Conservation (phyloP, 164 flowering plant genomes). For the Sedum album region DNA sequence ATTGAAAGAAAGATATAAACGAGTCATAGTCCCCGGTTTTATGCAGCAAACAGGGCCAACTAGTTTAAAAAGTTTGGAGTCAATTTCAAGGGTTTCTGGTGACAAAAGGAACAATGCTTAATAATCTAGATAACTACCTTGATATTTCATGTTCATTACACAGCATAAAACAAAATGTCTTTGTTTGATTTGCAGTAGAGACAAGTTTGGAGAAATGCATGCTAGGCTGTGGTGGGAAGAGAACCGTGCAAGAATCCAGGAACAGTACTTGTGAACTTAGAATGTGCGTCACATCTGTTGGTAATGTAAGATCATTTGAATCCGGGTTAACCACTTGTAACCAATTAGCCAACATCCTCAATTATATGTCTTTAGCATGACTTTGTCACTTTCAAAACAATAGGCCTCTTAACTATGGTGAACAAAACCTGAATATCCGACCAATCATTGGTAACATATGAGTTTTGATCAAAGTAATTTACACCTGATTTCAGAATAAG, state of each 20-base stretch:
- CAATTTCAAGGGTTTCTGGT: background rate
- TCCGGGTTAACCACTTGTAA: no score
- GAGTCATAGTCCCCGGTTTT: background rate
- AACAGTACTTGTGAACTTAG: conserved; percentile 47
- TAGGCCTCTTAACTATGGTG: no score
- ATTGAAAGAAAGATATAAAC: no score
- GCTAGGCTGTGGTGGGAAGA: conserved; percentile 76
- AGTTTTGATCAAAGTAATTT: no score
- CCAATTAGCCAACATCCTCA: no score
- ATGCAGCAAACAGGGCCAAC: background rate
- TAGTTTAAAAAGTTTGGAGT: background rate
- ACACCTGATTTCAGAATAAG: no score
- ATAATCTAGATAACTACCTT: no score
- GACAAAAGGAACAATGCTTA: background rate
- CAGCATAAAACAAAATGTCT: background rate
- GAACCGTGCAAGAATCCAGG: conserved; percentile 57
- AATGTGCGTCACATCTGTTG: background rate
- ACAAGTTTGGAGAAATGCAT: conserved; percentile 59
- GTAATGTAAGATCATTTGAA: background rate
- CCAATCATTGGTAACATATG: no score
- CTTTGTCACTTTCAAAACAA: no score
- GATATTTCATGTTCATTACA: background rate
- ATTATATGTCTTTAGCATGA: no score
- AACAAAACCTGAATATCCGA: no score
- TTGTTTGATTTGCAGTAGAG: conserved; percentile 42